These are phyloP conservation scores for Omphalea diandra DNA, from an alignment of 441 rosid species.

Conservation along the genomic window DNA sequence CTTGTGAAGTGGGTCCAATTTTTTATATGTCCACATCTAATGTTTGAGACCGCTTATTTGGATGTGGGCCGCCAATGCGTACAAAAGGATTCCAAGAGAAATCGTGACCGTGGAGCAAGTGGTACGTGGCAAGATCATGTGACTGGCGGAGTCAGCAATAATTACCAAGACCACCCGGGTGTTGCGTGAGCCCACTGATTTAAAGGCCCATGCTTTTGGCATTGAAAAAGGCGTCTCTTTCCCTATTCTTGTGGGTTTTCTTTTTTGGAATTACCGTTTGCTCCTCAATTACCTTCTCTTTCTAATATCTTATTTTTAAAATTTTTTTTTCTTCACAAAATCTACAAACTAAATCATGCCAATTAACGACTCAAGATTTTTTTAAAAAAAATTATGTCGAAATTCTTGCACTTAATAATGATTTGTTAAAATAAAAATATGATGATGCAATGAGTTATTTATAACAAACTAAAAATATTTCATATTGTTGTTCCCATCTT, in stretches of 20 bases:
- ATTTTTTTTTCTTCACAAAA: background rate
- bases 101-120: background rate
- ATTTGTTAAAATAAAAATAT: no score
- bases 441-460: no score
- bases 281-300: background rate
- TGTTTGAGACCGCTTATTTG: conserved; percentile 27
- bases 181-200: conserved; percentile 23
- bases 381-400: no score
- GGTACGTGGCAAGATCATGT: conserved; percentile 26
- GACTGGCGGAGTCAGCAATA: conserved; percentile 7
- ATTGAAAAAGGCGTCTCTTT: conserved; percentile 3
- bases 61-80: conserved; percentile 22
- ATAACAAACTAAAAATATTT: no score
- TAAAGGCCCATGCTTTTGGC: conserved; percentile 21
- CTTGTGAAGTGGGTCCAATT: conserved; percentile 20
- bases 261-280: background rate
- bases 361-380: no score
- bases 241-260: background rate
- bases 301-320: no score
- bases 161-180: conserved; percentile 25
- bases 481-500: no score
- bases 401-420: no score
- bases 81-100: conserved; percentile 31
- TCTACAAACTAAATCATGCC: background rate
- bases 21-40: conserved; percentile 24